These are phyloP conservation scores for Biancaea sappan DNA, from an alignment of 306 rosid genomes.

Conservation along the genomic window DNA sequence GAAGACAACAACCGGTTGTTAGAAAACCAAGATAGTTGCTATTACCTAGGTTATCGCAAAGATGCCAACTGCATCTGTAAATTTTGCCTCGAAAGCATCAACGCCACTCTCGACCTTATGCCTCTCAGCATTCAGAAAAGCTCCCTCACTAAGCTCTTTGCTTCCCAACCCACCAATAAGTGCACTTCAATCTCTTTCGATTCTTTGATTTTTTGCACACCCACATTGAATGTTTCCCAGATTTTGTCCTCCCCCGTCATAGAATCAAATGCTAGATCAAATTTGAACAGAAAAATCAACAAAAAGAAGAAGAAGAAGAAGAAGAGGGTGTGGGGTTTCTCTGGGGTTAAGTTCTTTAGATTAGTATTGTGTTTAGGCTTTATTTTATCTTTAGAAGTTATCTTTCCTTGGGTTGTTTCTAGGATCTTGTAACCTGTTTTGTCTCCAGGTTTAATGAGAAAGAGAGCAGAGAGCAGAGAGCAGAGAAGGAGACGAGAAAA, in stretches of 20 bases:
- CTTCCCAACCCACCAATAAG: conserved; percentile 45
- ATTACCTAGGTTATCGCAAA: conserved; percentile 82
- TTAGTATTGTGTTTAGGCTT: conserved; percentile 46
- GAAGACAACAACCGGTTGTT: conserved; percentile 43
- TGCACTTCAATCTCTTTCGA: conserved; percentile 66
- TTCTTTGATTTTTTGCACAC: conserved; percentile 56
- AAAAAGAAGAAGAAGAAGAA: background rate
- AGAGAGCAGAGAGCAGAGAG: no score
- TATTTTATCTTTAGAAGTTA: conserved; percentile 41
- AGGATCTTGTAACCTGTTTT: conserved; percentile 45
- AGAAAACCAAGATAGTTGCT: conserved; percentile 59
- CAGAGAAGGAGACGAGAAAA: no score
- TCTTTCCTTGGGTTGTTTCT: conserved; percentile 43
- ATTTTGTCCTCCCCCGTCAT: conserved; percentile 30
- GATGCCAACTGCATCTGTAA: conserved; percentile 77
- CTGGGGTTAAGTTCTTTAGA: conserved; percentile 26
- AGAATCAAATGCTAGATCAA: conserved; percentile 42
- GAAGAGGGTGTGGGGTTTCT: conserved; percentile 29
- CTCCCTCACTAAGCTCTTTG: conserved; percentile 62
- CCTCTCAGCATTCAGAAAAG: conserved; percentile 70
- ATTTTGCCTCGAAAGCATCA: conserved; percentile 80
- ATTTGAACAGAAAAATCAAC: conserved; percentile 6
- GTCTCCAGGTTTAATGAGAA: conserved; percentile 50
- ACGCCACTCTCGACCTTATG: conserved; percentile 86
- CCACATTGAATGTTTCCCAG: conserved; percentile 34